Base-by-base conservation (phyloP, 116 monocot species). In the Posidonia oceanica region DNA sequence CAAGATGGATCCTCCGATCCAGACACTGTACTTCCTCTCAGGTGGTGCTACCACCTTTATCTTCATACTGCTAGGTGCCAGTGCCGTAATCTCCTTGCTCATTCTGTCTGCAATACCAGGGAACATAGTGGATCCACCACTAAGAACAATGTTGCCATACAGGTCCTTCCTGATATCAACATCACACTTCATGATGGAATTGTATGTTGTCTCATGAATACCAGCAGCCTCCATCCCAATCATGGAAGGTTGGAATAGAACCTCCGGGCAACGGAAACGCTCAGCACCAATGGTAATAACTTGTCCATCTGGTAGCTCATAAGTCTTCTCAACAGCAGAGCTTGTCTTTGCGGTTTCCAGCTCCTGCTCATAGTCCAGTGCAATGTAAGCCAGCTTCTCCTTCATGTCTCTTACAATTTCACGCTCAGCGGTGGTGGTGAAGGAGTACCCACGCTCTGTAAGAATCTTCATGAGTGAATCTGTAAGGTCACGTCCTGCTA, bases 111-210 rank as follows among this genome's bases (percentile, higher is more conserved):
- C 29, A 29, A 29, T 29, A 29, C 71, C 71, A 0, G 58, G 54
- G 59, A 85, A 82, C 85, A 85, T 82, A 36, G 85, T 85, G 22
- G 78, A 52, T 18, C 85, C 85, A 41, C 86, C 86, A 65, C 83
- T 83, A n/a, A 86, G 77, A 11, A 86, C 86, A 23, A 83, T 86
- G 69, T 86, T 86, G 2, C 86, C 86, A 57, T 86, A 86, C 56
- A 88, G 73, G 74, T 84, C 88, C 66, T 84, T 88, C 70, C 84
- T 82, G 36, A 88, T 87, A 74, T 87, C 87, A 13, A 87, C 87
- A 54, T 86, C 86, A 16, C 86, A 83, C 72, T 82, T 85, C 85
- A 82, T 85, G 64, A 85, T 85, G 58, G 82, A 85, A 60, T 82
- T 85, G 74, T 82, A 85, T 0, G 85, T 83, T 14, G 77, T 86